phyloP scores from a whole-genome alignment of 495 filamentous ascomycete species.

The Melanomma pulvis-pyrius region DNA sequence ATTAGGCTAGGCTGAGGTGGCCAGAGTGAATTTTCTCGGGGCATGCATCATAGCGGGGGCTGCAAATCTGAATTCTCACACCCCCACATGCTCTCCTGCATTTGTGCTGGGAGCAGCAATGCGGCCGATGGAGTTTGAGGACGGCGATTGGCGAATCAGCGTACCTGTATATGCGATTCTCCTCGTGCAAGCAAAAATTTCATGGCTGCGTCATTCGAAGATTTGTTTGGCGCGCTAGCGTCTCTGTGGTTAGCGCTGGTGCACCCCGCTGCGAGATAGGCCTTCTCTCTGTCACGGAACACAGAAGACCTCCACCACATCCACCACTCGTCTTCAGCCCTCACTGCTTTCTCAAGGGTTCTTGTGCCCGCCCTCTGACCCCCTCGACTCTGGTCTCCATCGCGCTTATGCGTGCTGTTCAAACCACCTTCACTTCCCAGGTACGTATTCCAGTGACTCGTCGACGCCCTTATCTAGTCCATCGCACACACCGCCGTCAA shows the following conservation, averaged over 20 bases:
- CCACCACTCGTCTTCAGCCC: background rate
- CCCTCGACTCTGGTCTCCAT: slow-evolving; percentile 5
- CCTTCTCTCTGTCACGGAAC: background rate
- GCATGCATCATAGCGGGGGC: background rate
- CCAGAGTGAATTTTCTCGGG: background rate
- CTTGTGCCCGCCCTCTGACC: slow-evolving; percentile 1
- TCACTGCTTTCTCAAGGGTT: slow-evolving; percentile 13
- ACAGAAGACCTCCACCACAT: no score
- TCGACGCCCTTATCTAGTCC: slow-evolving; percentile 32
- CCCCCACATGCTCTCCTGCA: background rate
- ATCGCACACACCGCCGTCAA: slow-evolving; percentile 26
- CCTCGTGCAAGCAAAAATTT: background rate
- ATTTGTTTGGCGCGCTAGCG: background rate
- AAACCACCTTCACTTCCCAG: slow-evolving; percentile 79
- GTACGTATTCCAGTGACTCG: slow-evolving; percentile 32
- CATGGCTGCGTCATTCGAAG: background rate
- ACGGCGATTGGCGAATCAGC: background rate
- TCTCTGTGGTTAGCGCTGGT: background rate
- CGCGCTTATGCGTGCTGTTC: slow-evolving; percentile 93
- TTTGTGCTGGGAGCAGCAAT: no score
- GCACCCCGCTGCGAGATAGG: background rate
- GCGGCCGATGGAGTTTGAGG: background rate
- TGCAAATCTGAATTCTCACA: background rate
- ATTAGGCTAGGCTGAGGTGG: background rate
- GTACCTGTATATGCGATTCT: background rate